These are phyloP conservation scores for Oropetium thomaeum DNA, from an alignment of 176 grass and related monocot genomes.

Conservation along the genomic window DNA sequence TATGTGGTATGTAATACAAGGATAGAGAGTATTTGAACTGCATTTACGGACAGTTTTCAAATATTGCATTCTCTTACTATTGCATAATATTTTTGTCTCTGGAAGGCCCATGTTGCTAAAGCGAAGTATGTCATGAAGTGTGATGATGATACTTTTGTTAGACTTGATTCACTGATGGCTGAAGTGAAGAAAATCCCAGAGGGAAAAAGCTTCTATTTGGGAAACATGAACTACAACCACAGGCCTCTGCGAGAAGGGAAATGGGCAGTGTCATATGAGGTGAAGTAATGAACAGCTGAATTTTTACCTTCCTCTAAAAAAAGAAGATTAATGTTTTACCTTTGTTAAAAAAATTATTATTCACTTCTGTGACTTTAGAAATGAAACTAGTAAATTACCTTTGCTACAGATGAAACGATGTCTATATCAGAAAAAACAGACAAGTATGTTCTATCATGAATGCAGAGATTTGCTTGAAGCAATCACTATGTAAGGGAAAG, in stretches of 20 bases:
- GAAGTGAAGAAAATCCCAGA: conserved; percentile 55
- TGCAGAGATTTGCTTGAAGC: background rate
- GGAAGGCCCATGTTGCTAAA: conserved; percentile 45
- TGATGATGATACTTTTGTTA: conserved; percentile 71
- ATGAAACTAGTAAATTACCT: background rate
- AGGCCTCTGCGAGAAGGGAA: conserved; percentile 65
- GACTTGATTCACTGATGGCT: conserved; percentile 54
- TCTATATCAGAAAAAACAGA: background rate
- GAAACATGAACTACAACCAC: conserved; percentile 80
- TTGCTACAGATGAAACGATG: background rate
- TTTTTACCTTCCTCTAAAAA: background rate
- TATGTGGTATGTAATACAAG: conserved; percentile 53
- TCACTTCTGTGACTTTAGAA: background rate
- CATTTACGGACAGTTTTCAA: conserved; percentile 15
- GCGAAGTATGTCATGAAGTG: conserved; percentile 78
- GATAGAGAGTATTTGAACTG: background rate
- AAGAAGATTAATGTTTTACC: background rate
- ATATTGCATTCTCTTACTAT: background rate
- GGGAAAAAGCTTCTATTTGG: conserved; percentile 64
- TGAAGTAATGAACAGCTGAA: conserved; percentile 20
- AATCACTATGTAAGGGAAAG: background rate
- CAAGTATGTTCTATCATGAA: background rate
- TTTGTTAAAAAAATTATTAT: background rate
- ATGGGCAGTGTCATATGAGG: conserved; percentile 76
- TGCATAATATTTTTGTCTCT: background rate